These are phyloP conservation scores for Nemania sp. DNA, from an alignment of 2,329 filamentous ascomycete species.

Conservation along the genomic window DNA sequence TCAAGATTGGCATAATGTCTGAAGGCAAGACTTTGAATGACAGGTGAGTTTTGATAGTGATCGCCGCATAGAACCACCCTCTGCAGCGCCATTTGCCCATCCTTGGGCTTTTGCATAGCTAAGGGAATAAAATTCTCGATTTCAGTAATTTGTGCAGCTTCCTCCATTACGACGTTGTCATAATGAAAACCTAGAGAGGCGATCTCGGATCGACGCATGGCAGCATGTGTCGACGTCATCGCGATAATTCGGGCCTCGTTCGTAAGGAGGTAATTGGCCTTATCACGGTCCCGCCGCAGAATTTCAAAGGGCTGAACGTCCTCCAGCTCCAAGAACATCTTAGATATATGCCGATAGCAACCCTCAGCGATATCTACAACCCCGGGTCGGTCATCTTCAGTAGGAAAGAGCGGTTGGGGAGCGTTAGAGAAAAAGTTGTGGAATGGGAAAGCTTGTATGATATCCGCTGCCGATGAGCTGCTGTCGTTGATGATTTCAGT, in stretches of 20 bases:
- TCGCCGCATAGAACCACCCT: constrained; percentile 92
- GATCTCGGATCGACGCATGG: constrained; percentile 91
- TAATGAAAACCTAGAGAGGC: constrained; percentile 92
- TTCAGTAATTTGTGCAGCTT: constrained; percentile 96
- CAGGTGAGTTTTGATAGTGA: constrained; percentile 93
- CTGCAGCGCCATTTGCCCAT: constrained; percentile 76
- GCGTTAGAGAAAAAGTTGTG: constrained; percentile 84
- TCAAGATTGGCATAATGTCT: constrained; percentile 94
- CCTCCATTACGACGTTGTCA: constrained; percentile 97
- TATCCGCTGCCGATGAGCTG: constrained; percentile 60
- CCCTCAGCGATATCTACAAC: constrained; percentile 77
- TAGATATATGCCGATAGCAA: constrained; percentile 85
- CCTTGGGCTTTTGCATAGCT: constrained; percentile 81
- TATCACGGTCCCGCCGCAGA: constrained; percentile 83
- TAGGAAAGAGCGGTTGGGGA: constrained; percentile 81
- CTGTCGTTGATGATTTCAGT: constrained; percentile 65
- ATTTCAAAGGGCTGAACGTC: constrained; percentile 97
- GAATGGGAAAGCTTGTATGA: constrained; percentile 83
- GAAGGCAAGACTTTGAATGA: constrained; percentile 93
- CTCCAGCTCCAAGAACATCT: constrained; percentile 88
- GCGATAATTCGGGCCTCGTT: constrained; percentile 97
- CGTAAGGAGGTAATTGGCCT: constrained; percentile 91
- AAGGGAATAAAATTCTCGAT: constrained; percentile 96
- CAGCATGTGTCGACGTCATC: constrained; percentile 98
- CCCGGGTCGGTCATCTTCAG: constrained; percentile 65